Base-by-base conservation (phyloP, 2,329 filamentous ascomycete genomes). In the Chaetomiaceae sp. region DNA sequence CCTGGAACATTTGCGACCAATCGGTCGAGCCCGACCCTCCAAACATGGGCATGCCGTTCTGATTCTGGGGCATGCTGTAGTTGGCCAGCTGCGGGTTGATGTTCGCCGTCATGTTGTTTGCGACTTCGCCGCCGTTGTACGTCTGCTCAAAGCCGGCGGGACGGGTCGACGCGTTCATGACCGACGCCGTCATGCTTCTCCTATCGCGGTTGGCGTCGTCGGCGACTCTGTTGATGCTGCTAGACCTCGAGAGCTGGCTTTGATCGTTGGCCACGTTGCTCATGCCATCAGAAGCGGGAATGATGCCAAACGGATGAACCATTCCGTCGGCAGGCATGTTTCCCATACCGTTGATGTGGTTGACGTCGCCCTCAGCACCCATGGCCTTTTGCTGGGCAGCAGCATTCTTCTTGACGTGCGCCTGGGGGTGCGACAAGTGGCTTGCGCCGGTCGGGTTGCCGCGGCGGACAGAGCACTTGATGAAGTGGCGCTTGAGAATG, bases 401-500 rank as follows among this genome's bases (percentile, higher is more conserved):
- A 58, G 82, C 79, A 64, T 82, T 80, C 75, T 91, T 91, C 77
- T 91, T 92, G 66, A 94, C 80, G 72, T 95, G 89, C 60, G 89
- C 88, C 72, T 92, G 88, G 33, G 91, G 89, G 73, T 96, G 91
- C 63, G 91, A 95, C 71, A 99, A 74, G 75, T 99, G 94, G 67
- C 89, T 96, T 59, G 90, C 90, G 64, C 91, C 91, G 15, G 91
- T 96, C 51, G 94, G 92, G 73, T 97, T 97, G 54, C 94, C 94
- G 68, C 94, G 87, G 65, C 94, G 86, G 61, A 96, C 90, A 36
- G 94, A 96, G 76, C 94, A 99, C 78, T 99, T 99, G 72, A 96
- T 91, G 75, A 97, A 99, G 75, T 99, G 94, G 61, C 94, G 89
- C 79, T 99, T 99, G 66, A 99, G 77, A 61, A 99, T 97, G 69